Evolutionary conservation across 1,284 basidiomycete species (phyloP).

Genomic region (Heterobasidion annosum): DNA sequence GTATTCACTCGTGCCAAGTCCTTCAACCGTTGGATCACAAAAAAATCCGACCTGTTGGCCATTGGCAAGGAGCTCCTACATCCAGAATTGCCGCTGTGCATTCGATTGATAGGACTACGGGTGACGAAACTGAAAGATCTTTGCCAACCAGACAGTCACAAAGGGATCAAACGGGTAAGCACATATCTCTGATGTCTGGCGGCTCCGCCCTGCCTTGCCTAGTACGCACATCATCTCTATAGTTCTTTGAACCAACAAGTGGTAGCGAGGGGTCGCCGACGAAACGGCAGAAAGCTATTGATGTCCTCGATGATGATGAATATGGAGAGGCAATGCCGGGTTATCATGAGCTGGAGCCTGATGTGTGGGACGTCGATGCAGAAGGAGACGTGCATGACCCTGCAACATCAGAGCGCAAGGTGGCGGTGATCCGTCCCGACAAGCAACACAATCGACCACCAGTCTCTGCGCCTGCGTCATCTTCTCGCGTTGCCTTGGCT

Average conservation of each 20-base stretch:
- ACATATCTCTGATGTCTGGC: neutral
- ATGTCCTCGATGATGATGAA: constrained; percentile 8
- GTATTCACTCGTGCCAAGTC: constrained; percentile 81
- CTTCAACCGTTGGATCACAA: constrained; percentile 63
- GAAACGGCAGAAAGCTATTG: constrained; percentile 30
- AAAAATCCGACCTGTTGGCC: constrained; percentile 73
- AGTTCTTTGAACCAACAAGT: constrained; percentile 49
- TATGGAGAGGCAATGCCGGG: constrained; percentile 41
- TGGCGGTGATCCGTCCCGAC: neutral
- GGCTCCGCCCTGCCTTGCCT: neutral
- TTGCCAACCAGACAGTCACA: constrained; percentile 31
- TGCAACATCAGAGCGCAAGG: neutral
- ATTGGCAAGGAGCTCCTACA: constrained; percentile 78
- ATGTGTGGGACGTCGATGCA: constrained; percentile 7
- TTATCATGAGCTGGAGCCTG: constrained; percentile 27
- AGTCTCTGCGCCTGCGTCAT: constrained; percentile 2
- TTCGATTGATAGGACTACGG: constrained; percentile 77
- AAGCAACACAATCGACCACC: neutral
- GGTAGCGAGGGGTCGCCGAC: constrained; percentile 16
- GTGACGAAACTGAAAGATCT: constrained; percentile 83
- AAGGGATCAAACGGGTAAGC: constrained; percentile 57
- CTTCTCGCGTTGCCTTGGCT: neutral
- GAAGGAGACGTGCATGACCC: constrained; percentile 8
- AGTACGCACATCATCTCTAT: neutral
- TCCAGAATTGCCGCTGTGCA: constrained; percentile 66